Percentiles rank a stretch among this genome's conserved stretches.
These are phyloP conservation scores for Strobilomyces confusus DNA, from an alignment of 768 basidiomycete genomes.

Conservation along the genomic window DNA sequence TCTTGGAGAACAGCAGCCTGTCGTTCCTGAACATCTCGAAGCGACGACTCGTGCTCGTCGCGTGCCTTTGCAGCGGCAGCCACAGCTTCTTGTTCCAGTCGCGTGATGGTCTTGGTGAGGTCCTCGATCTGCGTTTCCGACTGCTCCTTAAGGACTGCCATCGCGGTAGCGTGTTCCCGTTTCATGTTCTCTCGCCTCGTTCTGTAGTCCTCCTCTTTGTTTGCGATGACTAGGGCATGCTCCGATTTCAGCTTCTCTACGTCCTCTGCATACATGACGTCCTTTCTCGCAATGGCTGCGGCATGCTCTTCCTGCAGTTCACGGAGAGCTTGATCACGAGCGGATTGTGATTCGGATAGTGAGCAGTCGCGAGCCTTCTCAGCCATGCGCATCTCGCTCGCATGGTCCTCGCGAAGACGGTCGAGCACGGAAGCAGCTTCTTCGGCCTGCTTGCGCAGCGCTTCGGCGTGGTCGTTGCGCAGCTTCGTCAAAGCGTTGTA, in stretches of 20 bases:
- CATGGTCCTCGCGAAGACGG: constrained; percentile 73
- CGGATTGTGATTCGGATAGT: constrained; percentile 68
- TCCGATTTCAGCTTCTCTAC: constrained; percentile 62
- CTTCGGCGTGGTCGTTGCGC: constrained; percentile 65
- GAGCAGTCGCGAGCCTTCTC: constrained; percentile 75
- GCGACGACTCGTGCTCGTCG: constrained; percentile 46
- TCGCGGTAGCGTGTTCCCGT: constrained; percentile 32
- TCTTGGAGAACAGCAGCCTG: constrained; percentile 53
- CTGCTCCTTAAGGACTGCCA: constrained; percentile 30
- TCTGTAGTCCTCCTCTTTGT: constrained; percentile 59
- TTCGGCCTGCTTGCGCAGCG: constrained; percentile 55
- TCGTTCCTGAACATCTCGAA: constrained; percentile 48
- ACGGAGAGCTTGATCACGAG: constrained; percentile 56
- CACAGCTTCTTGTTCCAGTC: constrained; percentile 45
- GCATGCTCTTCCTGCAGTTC: constrained; percentile 72
- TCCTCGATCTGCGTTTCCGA: constrained; percentile 51
- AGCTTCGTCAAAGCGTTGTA: constrained; percentile 77
- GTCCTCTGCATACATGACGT: constrained; percentile 60
- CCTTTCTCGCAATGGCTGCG: constrained; percentile 61
- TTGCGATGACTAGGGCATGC: constrained; percentile 49
- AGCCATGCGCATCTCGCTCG: constrained; percentile 63
- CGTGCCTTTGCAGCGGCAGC: constrained; percentile 35
- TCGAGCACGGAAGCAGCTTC: constrained; percentile 63
- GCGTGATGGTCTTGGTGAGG: constrained; percentile 52
- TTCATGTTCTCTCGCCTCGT: constrained; percentile 30